Evolutionary conservation across 257 asterid genomes (phyloP).

Genomic region (Solanum rostratum): DNA sequence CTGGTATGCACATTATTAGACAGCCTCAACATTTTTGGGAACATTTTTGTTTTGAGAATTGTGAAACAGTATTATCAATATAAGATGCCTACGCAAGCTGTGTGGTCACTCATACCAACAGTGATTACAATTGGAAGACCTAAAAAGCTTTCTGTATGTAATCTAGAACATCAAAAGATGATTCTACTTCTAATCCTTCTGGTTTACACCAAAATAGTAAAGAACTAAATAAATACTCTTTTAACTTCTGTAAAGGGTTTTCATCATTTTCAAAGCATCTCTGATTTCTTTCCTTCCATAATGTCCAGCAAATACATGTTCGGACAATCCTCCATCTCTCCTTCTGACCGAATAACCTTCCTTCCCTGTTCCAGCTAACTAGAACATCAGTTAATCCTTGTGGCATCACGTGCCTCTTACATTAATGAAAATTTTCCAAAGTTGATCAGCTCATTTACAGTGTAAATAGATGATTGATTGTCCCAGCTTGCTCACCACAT

Average conservation of each 20-base stretch:
- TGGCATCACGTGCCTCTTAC: neutral
- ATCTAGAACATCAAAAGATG: neutral
- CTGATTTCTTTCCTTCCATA: neutral
- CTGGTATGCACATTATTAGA: conserved; percentile 18
- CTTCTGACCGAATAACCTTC: neutral
- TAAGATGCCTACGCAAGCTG: neutral
- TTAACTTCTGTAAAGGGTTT: neutral
- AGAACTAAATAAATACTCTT: neutral
- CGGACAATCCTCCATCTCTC: neutral
- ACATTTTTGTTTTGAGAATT: neutral
- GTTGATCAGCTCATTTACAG: neutral
- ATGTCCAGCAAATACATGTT: neutral
- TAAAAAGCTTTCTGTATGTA: neutral
- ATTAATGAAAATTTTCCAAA: neutral
- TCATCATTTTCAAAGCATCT: neutral
- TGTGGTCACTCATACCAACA: neutral
- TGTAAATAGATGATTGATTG: neutral
- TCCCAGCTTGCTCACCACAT: neutral
- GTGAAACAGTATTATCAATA: neutral
- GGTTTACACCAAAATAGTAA: neutral
- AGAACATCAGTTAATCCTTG: neutral
- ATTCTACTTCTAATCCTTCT: neutral
- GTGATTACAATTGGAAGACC: neutral
- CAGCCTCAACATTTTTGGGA: neutral
- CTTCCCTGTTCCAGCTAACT: neutral